Conservation (phyloP, 2,329 filamentous ascomycete genomes). For the Phaeosphaeria sp. region DNA sequence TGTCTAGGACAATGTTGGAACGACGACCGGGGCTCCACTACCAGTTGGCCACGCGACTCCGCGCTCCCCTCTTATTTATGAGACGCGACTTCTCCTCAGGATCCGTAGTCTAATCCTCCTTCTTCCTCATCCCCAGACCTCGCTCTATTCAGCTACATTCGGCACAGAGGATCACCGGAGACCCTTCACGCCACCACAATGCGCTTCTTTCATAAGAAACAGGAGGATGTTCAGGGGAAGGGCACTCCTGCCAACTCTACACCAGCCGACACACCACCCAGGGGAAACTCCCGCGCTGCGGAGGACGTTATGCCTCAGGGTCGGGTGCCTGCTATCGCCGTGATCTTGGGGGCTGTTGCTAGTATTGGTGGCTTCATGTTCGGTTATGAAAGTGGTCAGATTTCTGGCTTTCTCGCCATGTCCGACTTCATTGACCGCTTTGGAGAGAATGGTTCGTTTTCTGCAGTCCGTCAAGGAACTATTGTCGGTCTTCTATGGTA, state of each 20-base stretch:
- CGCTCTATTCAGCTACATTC: not conserved
- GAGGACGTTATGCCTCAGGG: conserved; percentile 24
- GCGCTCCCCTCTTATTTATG: conserved; percentile 26
- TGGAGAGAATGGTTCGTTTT: conserved; percentile 41
- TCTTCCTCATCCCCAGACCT: conserved; percentile 8
- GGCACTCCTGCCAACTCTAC: conserved; percentile 32
- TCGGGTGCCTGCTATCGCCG: conserved; percentile 32
- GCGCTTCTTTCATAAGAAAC: conserved; percentile 30
- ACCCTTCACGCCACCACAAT: conserved; percentile 14
- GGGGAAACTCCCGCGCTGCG: conserved; percentile 24
- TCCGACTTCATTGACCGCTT: conserved; percentile 42
- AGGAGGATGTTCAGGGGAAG: conserved; percentile 27
- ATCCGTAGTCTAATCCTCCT: conserved; percentile 22
- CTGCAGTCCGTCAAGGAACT: conserved; percentile 40
- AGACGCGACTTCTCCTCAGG: conserved; percentile 20
- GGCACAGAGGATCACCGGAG: not conserved
- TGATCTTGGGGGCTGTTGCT: conserved; percentile 39
- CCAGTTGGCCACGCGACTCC: conserved; percentile 21
- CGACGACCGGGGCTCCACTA: conserved; percentile 31
- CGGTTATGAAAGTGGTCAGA: conserved; percentile 18
- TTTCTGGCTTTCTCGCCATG: conserved; percentile 43
- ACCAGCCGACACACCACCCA: conserved; percentile 32
- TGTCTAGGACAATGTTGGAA: conserved; percentile 20
- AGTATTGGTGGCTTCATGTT: conserved; percentile 47
- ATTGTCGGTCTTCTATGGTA: conserved; percentile 46